A percentile compares a stretch with the other conserved stretches of the same genome.
Evolutionary conservation across 2,329 filamentous ascomycete genomes (phyloP).

Genomic region (Lachnellula suecica): DNA sequence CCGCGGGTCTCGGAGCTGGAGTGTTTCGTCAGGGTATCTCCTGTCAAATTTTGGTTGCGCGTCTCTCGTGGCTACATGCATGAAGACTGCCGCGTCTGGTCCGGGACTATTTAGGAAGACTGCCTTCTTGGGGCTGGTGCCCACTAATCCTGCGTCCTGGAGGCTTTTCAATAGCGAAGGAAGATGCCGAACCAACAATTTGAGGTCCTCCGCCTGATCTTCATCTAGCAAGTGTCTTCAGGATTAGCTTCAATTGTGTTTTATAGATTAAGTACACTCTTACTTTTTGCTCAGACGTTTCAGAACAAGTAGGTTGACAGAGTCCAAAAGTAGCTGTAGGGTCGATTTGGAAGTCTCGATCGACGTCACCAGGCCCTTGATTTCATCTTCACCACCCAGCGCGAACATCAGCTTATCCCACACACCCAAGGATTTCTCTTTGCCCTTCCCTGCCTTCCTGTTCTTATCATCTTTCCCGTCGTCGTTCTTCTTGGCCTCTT

Average conservation of each 20-base stretch:
- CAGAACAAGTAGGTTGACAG: background rate
- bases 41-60: background rate
- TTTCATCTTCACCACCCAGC: constrained; percentile 7
- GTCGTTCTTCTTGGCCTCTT: background rate
- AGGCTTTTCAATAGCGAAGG: background rate
- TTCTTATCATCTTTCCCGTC: background rate
- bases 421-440: constrained; percentile 15
- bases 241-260: no score
- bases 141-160: background rate
- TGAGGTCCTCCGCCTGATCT: background rate
- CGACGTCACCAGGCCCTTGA: background rate
- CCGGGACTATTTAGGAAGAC: background rate
- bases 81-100: background rate
- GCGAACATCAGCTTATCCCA: background rate
- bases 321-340: constrained; percentile 3
- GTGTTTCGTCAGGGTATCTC: no score
- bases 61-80: background rate
- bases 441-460: no score
- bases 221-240: background rate
- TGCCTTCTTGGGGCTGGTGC: background rate
- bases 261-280: no score
- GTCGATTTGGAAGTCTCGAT: constrained; percentile 8
- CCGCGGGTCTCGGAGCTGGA: no score
- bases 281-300: background rate
- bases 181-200: background rate